A percentile compares a stretch with the other conserved stretches of the same genome.
phyloP scores from a whole-genome alignment of 73 alveolate genomes.

The Halteria grandinella region DNA sequence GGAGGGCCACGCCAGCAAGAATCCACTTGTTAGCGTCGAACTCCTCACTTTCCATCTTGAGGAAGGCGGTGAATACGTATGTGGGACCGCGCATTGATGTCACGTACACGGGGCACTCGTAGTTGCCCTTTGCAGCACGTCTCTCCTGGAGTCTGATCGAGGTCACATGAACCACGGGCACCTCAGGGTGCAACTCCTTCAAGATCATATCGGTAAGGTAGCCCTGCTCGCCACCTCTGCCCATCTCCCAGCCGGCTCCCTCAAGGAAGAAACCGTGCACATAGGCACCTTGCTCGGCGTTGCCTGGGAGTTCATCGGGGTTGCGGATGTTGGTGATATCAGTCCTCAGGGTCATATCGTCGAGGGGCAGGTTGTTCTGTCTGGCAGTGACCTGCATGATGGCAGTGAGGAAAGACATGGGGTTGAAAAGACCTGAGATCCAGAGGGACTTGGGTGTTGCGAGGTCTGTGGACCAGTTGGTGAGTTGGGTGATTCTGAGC shows the following conservation, averaged over 20 bases:
- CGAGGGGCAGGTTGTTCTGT: conserved; percentile 92
- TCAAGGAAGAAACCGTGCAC: conserved; percentile 98
- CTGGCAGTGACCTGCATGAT: conserved; percentile 96
- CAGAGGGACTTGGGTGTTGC: conserved; percentile 91
- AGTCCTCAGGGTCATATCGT: conserved; percentile 89
- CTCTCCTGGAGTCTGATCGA: conserved; percentile 94
- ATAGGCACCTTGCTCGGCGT: conserved; percentile 98
- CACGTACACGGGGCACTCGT: conserved; percentile 98
- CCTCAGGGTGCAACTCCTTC: conserved; percentile 96
- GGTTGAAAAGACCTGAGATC: conserved; percentile 93
- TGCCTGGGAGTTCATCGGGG: conserved; percentile 93
- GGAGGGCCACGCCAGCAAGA: conserved; percentile 96
- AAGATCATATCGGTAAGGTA: conserved; percentile 93
- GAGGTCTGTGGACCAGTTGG: conserved; percentile 93
- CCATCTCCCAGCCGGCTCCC: conserved; percentile 99
- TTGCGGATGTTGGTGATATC: conserved; percentile 90
- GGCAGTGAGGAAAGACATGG: conserved; percentile 95
- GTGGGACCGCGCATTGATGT: conserved; percentile 99
- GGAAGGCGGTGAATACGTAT: conserved; percentile 93
- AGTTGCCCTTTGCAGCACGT: conserved; percentile 87
- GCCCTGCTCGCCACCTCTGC: conserved; percentile 98
- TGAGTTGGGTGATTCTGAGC: conserved; percentile 91
- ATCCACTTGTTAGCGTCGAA: conserved; percentile 96
- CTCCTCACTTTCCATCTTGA: conserved; percentile 99
- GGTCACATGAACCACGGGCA: conserved; percentile 96